Evolutionary conservation across 108 stramenopile genomes (phyloP).

Genomic region (Thalassiosira profunda): DNA sequence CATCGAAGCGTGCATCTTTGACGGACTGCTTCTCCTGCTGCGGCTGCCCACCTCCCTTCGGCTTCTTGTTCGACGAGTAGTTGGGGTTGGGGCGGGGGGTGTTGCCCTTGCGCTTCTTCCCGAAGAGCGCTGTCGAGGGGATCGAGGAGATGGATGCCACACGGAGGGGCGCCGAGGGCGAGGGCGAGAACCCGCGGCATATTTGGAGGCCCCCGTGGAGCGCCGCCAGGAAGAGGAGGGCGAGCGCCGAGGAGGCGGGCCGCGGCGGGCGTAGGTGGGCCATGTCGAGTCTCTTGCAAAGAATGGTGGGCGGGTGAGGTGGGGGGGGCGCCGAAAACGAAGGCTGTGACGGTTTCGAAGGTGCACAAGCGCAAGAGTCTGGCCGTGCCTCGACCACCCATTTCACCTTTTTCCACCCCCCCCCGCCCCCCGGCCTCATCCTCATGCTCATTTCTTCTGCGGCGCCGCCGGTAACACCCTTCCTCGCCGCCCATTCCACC

Average conservation of each 20-base stretch:
- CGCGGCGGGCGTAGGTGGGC: too few relatives aligned
- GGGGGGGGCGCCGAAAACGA: too few relatives aligned
- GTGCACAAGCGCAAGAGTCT: too few relatives aligned
- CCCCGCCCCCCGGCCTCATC: neutral
- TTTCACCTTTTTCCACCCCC: neutral
- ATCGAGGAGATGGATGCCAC: neutral
- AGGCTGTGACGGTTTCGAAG: too few relatives aligned
- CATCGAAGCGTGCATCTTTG: conserved; percentile 88
- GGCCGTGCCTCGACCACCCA: too few relatives aligned
- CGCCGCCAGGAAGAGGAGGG: neutral
- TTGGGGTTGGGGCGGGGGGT: conserved; percentile 39
- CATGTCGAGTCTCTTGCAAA: too few relatives aligned
- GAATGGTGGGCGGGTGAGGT: too few relatives aligned
- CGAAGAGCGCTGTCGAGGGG: conserved; percentile 16
- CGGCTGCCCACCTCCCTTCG: conserved; percentile 29
- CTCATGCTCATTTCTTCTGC: neutral
- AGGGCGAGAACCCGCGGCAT: neutral
- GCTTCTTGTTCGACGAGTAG: conserved; percentile 26
- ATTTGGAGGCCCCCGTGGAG: neutral
- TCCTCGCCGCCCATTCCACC: too few relatives aligned
- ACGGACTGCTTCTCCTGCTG: conserved; percentile 85
- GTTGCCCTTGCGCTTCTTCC: conserved; percentile 28
- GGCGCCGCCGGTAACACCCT: neutral
- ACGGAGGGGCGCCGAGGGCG: neutral
- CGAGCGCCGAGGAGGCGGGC: too few relatives aligned